Conservation (phyloP, 2,329 filamentous ascomycete genomes). For the Aureobasidium sp. region DNA sequence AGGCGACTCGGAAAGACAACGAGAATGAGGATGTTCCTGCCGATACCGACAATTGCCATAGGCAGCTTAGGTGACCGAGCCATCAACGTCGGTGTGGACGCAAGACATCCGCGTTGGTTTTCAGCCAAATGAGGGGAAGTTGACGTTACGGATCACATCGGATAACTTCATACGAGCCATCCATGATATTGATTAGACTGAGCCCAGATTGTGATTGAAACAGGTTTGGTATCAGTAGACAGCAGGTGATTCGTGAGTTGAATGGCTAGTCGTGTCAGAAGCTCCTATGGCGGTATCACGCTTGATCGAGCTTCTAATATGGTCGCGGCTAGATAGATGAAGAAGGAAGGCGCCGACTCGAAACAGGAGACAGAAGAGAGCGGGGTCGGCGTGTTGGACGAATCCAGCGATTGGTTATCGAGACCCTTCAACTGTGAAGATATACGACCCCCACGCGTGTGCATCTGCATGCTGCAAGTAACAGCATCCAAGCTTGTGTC, state of each 20-base stretch:
- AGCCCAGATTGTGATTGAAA: not conserved
- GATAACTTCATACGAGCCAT: not conserved
- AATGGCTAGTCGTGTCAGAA: not conserved
- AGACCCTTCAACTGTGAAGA: slow-evolving; percentile 4
- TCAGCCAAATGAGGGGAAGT: not conserved
- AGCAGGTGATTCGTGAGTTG: slow-evolving; percentile 9
- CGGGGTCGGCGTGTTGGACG: slow-evolving; percentile 1
- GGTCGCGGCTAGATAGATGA: slow-evolving; percentile 11
- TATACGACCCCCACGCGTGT: slow-evolving; percentile 1
- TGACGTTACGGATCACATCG: not conserved
- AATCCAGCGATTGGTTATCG: not conserved
- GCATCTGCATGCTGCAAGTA: slow-evolving; percentile 10
- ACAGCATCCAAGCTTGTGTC: slow-evolving; percentile 4
- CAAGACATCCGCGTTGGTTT: not conserved
- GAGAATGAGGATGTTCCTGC: not conserved
- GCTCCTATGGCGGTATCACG: not conserved
- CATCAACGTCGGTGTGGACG: not conserved
- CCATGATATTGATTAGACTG: not conserved
- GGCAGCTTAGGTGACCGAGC: not conserved
- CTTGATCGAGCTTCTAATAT: not conserved
- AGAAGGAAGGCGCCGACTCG: not conserved
- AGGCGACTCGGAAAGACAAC: not conserved
- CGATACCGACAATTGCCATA: not conserved
- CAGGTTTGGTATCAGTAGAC: not conserved
- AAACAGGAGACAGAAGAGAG: not conserved